Evolutionary conservation across 768 basidiomycete species (phyloP), one percentile per base, ranked within the genome.

Genomic region (Termitomyces sp.): DNA sequence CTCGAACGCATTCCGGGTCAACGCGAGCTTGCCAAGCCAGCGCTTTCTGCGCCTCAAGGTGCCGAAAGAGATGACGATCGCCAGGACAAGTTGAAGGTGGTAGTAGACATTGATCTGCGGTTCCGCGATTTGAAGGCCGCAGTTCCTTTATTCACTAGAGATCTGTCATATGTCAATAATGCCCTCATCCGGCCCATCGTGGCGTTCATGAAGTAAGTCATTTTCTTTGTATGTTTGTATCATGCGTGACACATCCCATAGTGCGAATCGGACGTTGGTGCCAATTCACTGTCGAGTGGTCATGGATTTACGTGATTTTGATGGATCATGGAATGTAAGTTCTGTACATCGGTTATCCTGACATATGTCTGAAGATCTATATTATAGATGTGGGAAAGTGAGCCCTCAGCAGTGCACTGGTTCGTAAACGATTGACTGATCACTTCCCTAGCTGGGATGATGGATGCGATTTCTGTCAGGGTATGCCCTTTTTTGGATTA

Each of bases 61-160:
- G 72, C 73, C 23, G 62, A 70, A 23, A 49, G n/a, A 4, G 66
- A 57, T 16, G 73, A 73, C 35, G 63, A 68, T 20, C 64, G 59
- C 15, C 64, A 68, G 57, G 68, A 78, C 45, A 70, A 72, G 52
- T 73, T 77, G 6, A 80, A 78, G 58, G 79, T 90, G 7, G 75
- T 91, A 10, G 82, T 99, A 52, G 96, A 98, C 66, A 90, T 99
- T 58, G 97, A 98, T 72, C 66, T 99, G 60, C 75, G 97, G 56
- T 98, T 99, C 71, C 80, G 94, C 46, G 97, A 99, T 70, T 66
- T 99, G 66, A 98, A 98, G 71, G 95, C 97, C 38, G 89, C 85
- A 22, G 91, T 99, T 12, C 97, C 97, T 1, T 80, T 96, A 48
- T 98, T 95, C 73, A 86, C 93, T 31, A 79, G 78, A 42, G 91